Percentiles rank a stretch among this genome's conserved stretches.
These are phyloP conservation scores for Davidsoniella neocaledoniae DNA, from an alignment of 2,329 filamentous ascomycete genomes.

Conservation along the genomic window DNA sequence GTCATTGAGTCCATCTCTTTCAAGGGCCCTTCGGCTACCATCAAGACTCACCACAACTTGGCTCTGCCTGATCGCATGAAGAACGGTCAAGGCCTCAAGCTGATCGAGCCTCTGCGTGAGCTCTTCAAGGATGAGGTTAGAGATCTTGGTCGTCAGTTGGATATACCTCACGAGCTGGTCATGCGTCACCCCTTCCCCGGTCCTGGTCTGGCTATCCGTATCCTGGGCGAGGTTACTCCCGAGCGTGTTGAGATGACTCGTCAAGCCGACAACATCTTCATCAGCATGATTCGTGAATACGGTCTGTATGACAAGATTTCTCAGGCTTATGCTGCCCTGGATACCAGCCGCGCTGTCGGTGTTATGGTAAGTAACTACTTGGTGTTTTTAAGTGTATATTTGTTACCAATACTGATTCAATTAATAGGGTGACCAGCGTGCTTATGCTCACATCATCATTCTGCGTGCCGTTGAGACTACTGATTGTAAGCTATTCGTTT, in stretches of 20 bases:
- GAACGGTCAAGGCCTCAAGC: conserved; percentile 35
- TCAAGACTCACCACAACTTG: conserved; percentile 51
- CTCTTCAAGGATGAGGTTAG: conserved; percentile 55
- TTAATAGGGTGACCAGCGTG: conserved; percentile 44
- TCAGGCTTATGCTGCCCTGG: conserved; percentile 14
- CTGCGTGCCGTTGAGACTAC: conserved; percentile 29
- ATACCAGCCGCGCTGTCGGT: conserved; percentile 13
- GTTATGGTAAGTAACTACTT: conserved; percentile 13
- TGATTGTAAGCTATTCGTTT: conserved; percentile 14
- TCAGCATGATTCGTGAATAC: conserved; percentile 53
- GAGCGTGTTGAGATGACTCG: conserved; percentile 65
- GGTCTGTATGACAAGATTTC: conserved; percentile 49
- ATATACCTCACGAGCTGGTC: conserved; percentile 20
- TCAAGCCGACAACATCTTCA: conserved; percentile 62
- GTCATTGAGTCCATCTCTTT: conserved; percentile 32
- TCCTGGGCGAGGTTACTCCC: conserved; percentile 69
- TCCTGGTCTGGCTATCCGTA: conserved; percentile 54
- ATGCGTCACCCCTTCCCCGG: conserved; percentile 18
- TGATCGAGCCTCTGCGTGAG: conserved; percentile 64
- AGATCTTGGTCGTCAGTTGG: conserved; percentile 18
- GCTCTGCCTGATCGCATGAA: conserved; percentile 43
- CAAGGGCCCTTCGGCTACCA: conserved; percentile 33
- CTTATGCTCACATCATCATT: conserved; percentile 25
- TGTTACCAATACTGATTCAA: no score
- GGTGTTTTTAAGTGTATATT: neutral